Evolutionary conservation across 345 rosid species (phyloP).

Genomic region (Cardamine occulta): DNA sequence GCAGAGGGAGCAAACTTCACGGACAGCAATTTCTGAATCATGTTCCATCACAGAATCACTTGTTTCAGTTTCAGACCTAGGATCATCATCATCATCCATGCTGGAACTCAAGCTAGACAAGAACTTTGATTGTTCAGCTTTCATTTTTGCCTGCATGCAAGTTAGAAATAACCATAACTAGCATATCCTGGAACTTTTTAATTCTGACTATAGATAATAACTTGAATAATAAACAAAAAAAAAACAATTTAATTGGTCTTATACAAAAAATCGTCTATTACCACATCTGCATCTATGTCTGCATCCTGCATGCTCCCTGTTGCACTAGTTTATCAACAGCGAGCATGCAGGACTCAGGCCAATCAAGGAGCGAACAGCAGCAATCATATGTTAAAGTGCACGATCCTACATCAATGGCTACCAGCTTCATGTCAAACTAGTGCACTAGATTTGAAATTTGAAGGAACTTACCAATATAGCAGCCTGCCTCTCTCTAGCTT

Average conservation of each 20-base stretch:
- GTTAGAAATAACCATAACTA: conserved; percentile 35
- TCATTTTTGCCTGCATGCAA: conserved; percentile 88
- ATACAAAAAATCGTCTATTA: not conserved
- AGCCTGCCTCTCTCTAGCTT: conserved; percentile 89
- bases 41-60: conserved; percentile 47
- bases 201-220: not conserved
- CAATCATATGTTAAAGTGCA: conserved; percentile 16
- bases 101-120: conserved; percentile 63
- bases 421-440: not conserved
- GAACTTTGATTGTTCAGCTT: conserved; percentile 93
- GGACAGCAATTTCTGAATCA: conserved; percentile 49
- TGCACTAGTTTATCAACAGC: not conserved
- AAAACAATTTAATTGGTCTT: conserved; percentile 6
- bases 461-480: conserved; percentile 71
- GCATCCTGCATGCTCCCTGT: conserved; percentile 20
- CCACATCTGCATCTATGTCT: conserved; percentile 11
- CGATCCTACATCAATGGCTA: conserved; percentile 22
- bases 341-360: conserved; percentile 4
- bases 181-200: conserved; percentile 18
- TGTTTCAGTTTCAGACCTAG: conserved; percentile 54
- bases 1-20: conserved; percentile 89
- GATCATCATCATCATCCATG: conserved; percentile 55
- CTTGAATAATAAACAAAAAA: conserved; percentile 14
- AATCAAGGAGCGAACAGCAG: conserved; percentile 4
- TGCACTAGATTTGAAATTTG: conserved; percentile 14